Percentiles rank a stretch among this genome's conserved stretches.
phyloP scores from a whole-genome alignment of 495 filamentous ascomycete species.

The Umbilicaria muhlenbergii region DNA sequence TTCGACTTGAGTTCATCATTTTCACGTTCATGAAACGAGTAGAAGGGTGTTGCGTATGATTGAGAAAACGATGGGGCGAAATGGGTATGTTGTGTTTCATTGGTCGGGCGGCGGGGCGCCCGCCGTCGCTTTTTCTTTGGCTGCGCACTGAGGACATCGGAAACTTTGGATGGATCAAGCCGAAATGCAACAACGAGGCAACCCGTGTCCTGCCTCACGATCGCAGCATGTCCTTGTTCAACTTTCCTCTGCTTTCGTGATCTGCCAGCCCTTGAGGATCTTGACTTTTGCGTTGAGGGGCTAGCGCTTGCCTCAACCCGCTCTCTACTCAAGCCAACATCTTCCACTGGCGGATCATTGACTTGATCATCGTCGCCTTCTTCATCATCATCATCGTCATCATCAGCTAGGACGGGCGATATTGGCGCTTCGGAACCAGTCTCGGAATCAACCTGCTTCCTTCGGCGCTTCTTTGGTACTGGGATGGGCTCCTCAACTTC shows the following conservation, averaged over 20 bases:
- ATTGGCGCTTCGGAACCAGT: constrained; percentile 8
- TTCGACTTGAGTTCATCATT: constrained; percentile 80
- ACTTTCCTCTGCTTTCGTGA: constrained; percentile 16
- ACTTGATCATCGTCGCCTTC: constrained; percentile 14
- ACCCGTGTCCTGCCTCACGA: constrained; percentile 19
- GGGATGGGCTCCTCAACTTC: constrained; percentile 36
- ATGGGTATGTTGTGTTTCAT: constrained; percentile 28
- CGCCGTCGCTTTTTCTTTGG: constrained; percentile 12
- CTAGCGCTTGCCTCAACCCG: not conserved
- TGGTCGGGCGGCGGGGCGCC: constrained; percentile 18
- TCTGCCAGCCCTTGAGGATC: constrained; percentile 19
- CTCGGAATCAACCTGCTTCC: constrained; percentile 10
- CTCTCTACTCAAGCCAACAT: too few relatives aligned
- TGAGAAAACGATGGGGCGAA: constrained; percentile 28
- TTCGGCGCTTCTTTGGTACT: constrained; percentile 29
- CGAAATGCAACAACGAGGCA: constrained; percentile 44
- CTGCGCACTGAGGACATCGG: constrained; percentile 33
- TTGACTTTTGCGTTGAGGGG: constrained; percentile 8
- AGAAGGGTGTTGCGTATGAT: constrained; percentile 58
- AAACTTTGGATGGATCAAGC: constrained; percentile 40
- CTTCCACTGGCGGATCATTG: constrained; percentile 1
- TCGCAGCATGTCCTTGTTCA: constrained; percentile 13
- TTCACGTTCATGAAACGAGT: constrained; percentile 73
- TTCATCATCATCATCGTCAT: constrained; percentile 9
- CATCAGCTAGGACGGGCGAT: constrained; percentile 3